Base-by-base conservation (phyloP, 495 filamentous ascomycete genomes). In the Talaromyces liani region DNA sequence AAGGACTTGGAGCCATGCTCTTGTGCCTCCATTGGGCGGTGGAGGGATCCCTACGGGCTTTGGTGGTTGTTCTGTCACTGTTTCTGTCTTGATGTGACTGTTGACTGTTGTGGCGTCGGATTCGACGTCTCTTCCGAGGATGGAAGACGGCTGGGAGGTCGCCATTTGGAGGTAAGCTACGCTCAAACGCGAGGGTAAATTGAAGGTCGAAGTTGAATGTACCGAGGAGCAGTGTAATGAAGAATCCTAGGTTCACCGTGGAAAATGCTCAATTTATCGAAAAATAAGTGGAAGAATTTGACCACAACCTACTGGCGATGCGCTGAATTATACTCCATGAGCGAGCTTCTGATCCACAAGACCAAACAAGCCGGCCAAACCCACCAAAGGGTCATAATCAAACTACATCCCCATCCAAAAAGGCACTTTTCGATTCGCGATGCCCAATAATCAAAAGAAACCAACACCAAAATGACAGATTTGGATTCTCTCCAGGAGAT, bases 1-100 rank as follows among this genome's bases (percentile, higher is more conserved):
- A 4, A 71, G 41, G 1, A 74, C 67, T 53, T 70, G 70, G 1
- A 68, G 56, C 66, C 72, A 74, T 56, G 54, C 54, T 54, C 56
- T 36, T 49, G 63, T 66, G 55, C 39, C 49, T 63, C 63, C 60
- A 56, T 64, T 58, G 33, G 61, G 62, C 49, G 63, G 64, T 58
- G 55, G 54, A 29, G 54, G 54, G 24, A 5, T 5, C 10, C 18
- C 54, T 56, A 1, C 24, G 2, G 54, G 18, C 54, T 24, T 56
- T 16, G 18, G 54, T 25, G 22, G 54, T 27, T 24, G 12, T 56
- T 14, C 54, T 56, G 24, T 22, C 29, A 14, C 22, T 29, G 20
- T 10, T 31, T 56, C 54, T 16, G 24, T 18, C 9, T 29, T 56
- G 54, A 27, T 18, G 5, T 56, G 6, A 14, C 54, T 56, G 24